Conservation (phyloP, 805 yeast species). For the Isabelozyma heimii region DNA sequence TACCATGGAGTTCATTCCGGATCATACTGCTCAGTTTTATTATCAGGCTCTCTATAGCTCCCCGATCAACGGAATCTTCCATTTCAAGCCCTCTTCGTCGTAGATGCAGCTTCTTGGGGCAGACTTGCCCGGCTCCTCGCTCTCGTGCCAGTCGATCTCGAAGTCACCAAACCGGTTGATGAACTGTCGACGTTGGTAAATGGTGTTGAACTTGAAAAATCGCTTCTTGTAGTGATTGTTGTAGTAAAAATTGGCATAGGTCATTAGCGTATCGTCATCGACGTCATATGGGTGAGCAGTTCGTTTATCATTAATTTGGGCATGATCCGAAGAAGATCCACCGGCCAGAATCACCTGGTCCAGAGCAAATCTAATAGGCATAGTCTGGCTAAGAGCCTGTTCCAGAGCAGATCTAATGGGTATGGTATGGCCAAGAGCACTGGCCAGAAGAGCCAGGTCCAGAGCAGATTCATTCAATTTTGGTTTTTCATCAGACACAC, state of each 20-base stretch:
- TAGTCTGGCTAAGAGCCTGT: too few relatives aligned
- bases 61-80: conserved; percentile 42
- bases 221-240: conserved; percentile 26
- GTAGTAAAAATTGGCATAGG: conserved; percentile 34
- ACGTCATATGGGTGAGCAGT: conserved; percentile 1
- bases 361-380: too few relatives aligned
- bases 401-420: too few relatives aligned
- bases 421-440: neutral
- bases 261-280: conserved; percentile 15
- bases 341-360: too few relatives aligned
- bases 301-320: neutral
- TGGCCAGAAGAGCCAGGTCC: too few relatives aligned
- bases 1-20: too few relatives aligned
- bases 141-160: conserved; percentile 24
- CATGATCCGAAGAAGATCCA: too few relatives aligned
- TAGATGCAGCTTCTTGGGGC: conserved; percentile 23
- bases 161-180: conserved; percentile 41
- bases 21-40: too few relatives aligned
- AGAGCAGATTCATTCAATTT: neutral
- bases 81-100: conserved; percentile 36
- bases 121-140: conserved; percentile 5
- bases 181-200: conserved; percentile 41
- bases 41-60: conserved; percentile 28
- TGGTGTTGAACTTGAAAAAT: conserved; percentile 38
- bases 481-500: neutral